Percentiles rank a stretch among this genome's conserved stretches.
phyloP scores from a whole-genome alignment of 176 grass and related monocot species.

The Oryza longistaminata region DNA sequence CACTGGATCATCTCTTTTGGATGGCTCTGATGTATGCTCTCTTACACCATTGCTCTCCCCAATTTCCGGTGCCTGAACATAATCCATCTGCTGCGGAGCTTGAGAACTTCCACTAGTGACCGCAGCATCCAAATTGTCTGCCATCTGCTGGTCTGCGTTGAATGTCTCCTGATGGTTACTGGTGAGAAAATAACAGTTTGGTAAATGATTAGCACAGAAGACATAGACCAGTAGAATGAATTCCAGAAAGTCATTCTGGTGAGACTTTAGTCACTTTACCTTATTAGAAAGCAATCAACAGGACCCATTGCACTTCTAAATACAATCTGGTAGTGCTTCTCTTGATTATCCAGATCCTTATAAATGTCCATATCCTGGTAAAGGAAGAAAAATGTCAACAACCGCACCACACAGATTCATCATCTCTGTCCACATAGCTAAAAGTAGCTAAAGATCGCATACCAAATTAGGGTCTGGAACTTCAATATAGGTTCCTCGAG shows the following conservation, averaged over 20 bases:
- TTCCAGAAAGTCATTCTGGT: not conserved
- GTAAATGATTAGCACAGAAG: slow-evolving; percentile 1
- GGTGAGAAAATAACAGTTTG: slow-evolving; percentile 1
- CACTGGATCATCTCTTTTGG: slow-evolving; percentile 47
- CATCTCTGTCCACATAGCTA: not conserved
- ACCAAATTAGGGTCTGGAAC: slow-evolving; percentile 84
- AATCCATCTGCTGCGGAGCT: slow-evolving; percentile 37
- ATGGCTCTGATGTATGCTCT: slow-evolving; percentile 40
- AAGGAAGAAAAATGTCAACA: slow-evolving; percentile 28
- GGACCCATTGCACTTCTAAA: slow-evolving; percentile 91
- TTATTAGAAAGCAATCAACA: slow-evolving; percentile 80
- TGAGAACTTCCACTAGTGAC: slow-evolving; percentile 17
- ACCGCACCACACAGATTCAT: slow-evolving; percentile 2
- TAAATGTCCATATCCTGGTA: slow-evolving; percentile 55
- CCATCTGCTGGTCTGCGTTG: slow-evolving; percentile 22
- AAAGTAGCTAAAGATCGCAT: slow-evolving; percentile 25
- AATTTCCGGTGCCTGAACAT: slow-evolving; percentile 32
- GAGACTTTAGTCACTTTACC: slow-evolving; percentile 31
- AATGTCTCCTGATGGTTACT: slow-evolving; percentile 55
- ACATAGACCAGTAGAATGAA: not conserved
- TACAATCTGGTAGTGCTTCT: slow-evolving; percentile 66
- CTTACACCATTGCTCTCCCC: slow-evolving; percentile 29
- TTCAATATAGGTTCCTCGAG: slow-evolving; percentile 88
- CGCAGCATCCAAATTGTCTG: slow-evolving; percentile 19
- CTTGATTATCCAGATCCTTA: slow-evolving; percentile 50